A percentile compares a stretch with the other conserved stretches of the same genome.
Evolutionary conservation across 2,329 filamentous ascomycete genomes (phyloP).

Genomic region (Arthrobotrys conoides): DNA sequence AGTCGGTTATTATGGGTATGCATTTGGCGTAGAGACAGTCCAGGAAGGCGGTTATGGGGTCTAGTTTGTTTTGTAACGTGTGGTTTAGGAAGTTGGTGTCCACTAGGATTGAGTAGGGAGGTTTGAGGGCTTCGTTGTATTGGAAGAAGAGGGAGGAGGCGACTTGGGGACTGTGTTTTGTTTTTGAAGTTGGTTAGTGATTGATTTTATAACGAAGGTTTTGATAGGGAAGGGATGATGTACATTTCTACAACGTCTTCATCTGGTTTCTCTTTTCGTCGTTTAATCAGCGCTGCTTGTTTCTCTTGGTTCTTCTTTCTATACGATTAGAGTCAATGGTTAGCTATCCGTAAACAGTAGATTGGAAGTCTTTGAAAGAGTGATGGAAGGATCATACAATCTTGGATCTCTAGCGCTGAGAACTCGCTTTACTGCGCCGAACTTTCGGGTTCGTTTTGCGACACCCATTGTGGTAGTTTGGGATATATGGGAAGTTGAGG

Average conservation of each 20-base stretch:
- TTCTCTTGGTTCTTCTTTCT: conserved; percentile 82
- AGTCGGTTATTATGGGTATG: conserved; percentile 87
- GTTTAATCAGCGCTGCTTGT: conserved; percentile 72
- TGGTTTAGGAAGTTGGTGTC: conserved; percentile 94
- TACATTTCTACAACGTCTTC: conserved; percentile 82
- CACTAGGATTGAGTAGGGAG: conserved; percentile 84
- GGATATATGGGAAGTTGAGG: background rate
- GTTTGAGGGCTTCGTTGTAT: conserved; percentile 86
- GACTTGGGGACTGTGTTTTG: conserved; percentile 75
- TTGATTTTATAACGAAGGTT: conserved; percentile 56
- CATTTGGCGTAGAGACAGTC: conserved; percentile 93
- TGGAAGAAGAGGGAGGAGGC: conserved; percentile 89
- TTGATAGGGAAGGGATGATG: conserved; percentile 61
- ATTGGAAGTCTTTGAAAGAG: background rate
- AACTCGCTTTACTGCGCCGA: conserved; percentile 85
- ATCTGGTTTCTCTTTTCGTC: conserved; percentile 73
- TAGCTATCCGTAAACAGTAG: conserved; percentile 1
- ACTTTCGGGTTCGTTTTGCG: conserved; percentile 92
- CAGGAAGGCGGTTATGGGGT: conserved; percentile 90
- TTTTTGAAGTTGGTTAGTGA: conserved; percentile 16
- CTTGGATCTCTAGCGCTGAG: conserved; percentile 85
- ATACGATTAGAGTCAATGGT: background rate
- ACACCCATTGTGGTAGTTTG: conserved; percentile 79
- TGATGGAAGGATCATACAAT: conserved; percentile 67
- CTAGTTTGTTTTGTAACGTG: conserved; percentile 90